Conservation (phyloP, 192 early-diverging fungal genomes). For the Coemansia sp. region DNA sequence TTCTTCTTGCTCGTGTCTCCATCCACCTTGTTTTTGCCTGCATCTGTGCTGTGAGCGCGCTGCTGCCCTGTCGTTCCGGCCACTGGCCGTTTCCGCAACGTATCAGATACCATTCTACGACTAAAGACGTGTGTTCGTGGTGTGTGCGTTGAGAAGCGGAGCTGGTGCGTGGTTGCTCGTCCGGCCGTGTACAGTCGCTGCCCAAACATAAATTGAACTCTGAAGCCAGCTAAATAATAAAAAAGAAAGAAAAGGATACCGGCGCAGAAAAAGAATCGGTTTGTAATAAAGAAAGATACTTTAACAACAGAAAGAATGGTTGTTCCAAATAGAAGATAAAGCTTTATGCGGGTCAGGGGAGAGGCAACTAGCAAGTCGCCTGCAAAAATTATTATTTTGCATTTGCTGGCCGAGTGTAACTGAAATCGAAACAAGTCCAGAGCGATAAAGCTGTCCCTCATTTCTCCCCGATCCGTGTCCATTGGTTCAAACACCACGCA, state of each 20-base stretch:
- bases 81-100: conserved; percentile 3
- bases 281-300: too few relatives aligned
- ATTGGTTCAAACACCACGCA: too few relatives aligned
- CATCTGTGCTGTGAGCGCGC: not conserved
- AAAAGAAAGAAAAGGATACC: not conserved
- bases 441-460: too few relatives aligned
- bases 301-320: too few relatives aligned
- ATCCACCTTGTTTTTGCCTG: not conserved
- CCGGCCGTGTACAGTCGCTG: not conserved
- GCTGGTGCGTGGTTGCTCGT: not conserved
- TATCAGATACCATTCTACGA: not conserved
- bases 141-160: conserved; percentile 1
- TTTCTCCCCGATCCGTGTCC: too few relatives aligned
- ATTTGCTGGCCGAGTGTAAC: too few relatives aligned
- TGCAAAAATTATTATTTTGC: too few relatives aligned
- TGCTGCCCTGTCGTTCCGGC: not conserved
- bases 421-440: too few relatives aligned
- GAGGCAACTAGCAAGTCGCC: too few relatives aligned
- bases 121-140: not conserved
- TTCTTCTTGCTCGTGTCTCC: not conserved
- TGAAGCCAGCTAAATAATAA: not conserved
- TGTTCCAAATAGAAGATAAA: too few relatives aligned
- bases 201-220: not conserved
- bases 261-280: not conserved
- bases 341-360: too few relatives aligned